Evolutionary conservation across 2,329 filamentous ascomycete species (phyloP), one percentile per base, ranked within the genome.

Genomic region (Aspergillus sp.): DNA sequence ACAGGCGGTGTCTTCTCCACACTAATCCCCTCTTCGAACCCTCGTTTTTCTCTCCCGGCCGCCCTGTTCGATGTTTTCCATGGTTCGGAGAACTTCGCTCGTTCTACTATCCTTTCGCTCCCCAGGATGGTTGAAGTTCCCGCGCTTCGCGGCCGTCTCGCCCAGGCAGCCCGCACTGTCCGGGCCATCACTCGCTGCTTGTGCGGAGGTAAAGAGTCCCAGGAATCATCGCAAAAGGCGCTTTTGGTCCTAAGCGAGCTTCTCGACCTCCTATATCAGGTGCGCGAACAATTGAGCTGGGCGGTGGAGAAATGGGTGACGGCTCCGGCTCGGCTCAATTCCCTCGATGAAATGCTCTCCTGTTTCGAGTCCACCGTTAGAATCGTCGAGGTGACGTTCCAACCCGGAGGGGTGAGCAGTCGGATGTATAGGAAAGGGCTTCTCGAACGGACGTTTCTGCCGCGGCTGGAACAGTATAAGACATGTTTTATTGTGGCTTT

Each of bases 401-500:
- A 69, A 32, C 66, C 67, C 0, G 67, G 66, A 7, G 67, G 66
- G 3, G 62, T 68, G 8, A 61, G 62, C 9, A 53, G 58, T 14
- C 43, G 51, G 2, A 61, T 57, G 5, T 67, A 63, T 20, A 52
- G 64, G 11, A 68, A 65, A 16, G 52, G 52, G 13, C 50, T 69
- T 8, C 33, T 69, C 26, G 65, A 68, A 3, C 57, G 50, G 3
- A 66, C 60, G 0, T 65, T 60, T 45, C 36, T 68, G 8, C 61
- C 64, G 1, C 53, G 61, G 3, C 38, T 69, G 26, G 67, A 69
- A 36, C 64, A 67, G 41, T 69, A 60, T 36, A 68, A 67, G 51
- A 53, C 63, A 10, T 55, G 64, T 41, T 49, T 68, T 6, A 20
- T 69, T 1, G 41, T 69, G 4, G 45, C 61, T 0, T 59, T 64